phyloP scores from a whole-genome alignment of 495 filamentous ascomycete genomes.

The Chaetomium fimeti region DNA sequence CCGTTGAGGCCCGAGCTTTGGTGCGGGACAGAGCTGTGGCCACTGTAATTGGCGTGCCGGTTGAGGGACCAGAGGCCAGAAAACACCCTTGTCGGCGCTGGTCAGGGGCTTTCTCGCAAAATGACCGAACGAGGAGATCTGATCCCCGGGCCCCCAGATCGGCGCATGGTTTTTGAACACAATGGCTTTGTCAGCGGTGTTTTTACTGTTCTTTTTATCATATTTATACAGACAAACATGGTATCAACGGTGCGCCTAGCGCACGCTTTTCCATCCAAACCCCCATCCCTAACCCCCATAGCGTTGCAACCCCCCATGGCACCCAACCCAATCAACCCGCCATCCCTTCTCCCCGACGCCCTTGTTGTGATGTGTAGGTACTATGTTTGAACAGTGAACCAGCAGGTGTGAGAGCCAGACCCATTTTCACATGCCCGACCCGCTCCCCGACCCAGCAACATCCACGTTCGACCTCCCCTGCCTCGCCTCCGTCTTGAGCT shows the following conservation, averaged over 20 bases:
- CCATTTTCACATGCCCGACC: slow-evolving; percentile 10
- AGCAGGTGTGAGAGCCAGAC: background rate
- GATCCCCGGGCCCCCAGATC: too few species aligned
- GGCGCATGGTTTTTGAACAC: too few species aligned
- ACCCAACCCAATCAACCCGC: background rate
- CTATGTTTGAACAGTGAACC: background rate
- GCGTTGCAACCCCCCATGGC: too few species aligned
- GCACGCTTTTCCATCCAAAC: background rate
- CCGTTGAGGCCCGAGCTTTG: slow-evolving; percentile 14
- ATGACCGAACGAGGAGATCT: too few species aligned
- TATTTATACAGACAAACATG: background rate
- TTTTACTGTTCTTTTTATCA: background rate
- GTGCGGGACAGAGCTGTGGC: slow-evolving; percentile 8
- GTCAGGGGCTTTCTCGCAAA: too few species aligned
- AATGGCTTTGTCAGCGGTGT: too few species aligned
- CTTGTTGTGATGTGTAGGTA: background rate
- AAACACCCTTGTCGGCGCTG: background rate
- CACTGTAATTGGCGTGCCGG: slow-evolving; percentile 20
- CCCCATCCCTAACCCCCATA: background rate
- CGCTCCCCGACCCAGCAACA: slow-evolving; percentile 1
- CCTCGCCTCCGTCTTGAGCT: slow-evolving; percentile 48
- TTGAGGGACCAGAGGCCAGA: slow-evolving; percentile 5
- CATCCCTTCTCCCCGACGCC: background rate
- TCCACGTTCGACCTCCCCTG: slow-evolving; percentile 33
- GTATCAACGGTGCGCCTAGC: slow-evolving; percentile 4